Evolutionary conservation across 2,329 filamentous ascomycete species (phyloP).

Genomic region (Aureobasidium musti): DNA sequence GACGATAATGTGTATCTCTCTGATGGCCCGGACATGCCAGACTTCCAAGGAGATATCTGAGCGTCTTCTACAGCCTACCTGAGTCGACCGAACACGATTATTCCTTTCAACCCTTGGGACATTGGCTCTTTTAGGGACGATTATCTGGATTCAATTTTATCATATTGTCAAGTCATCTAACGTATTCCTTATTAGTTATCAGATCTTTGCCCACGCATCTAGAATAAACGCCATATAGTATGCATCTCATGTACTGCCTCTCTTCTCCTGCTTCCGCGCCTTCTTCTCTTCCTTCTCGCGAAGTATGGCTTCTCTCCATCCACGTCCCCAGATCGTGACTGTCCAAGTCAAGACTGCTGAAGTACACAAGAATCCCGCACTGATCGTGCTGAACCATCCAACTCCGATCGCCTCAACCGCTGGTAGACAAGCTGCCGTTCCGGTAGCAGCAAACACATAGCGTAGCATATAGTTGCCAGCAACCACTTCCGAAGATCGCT

Average conservation of each 20-base stretch:
- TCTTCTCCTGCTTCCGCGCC: conserved; percentile 11
- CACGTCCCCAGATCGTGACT: conserved; percentile 53
- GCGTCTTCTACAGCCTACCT: too few species aligned
- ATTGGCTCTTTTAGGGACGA: too few species aligned
- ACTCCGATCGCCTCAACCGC: conserved; percentile 73
- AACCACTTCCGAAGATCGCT: conserved; percentile 65
- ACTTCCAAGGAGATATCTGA: too few species aligned
- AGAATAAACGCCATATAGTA: neutral
- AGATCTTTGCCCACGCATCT: neutral
- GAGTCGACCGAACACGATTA: too few species aligned
- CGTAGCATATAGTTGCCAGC: conserved; percentile 78
- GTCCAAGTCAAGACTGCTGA: conserved; percentile 50
- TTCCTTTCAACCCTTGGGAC: too few species aligned
- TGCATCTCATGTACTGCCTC: neutral
- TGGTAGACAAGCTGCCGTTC: conserved; percentile 71
- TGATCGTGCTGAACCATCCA: conserved; percentile 78
- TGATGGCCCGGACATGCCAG: too few species aligned
- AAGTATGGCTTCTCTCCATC: conserved; percentile 35
- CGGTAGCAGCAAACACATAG: conserved; percentile 72
- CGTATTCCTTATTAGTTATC: neutral
- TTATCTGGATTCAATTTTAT: too few species aligned
- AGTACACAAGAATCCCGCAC: conserved; percentile 57
- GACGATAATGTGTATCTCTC: too few species aligned
- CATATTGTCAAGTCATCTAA: neutral
- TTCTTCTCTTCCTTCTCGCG: conserved; percentile 31